Evolutionary conservation across 345 rosid genomes (phyloP).

Genomic region (Syzygium jambos): DNA sequence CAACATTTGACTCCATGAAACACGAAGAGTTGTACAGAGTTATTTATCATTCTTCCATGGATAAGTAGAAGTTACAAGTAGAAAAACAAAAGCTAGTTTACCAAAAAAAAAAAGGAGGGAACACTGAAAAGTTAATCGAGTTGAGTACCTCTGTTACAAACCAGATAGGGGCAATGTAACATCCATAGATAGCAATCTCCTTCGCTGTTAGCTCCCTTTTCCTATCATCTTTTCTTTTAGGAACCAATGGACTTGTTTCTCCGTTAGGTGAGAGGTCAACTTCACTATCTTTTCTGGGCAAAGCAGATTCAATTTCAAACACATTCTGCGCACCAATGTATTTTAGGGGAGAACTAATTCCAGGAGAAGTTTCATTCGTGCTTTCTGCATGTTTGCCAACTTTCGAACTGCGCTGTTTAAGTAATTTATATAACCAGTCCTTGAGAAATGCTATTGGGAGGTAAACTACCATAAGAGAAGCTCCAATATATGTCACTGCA

Average conservation of each 20-base stretch:
- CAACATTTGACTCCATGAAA: background rate
- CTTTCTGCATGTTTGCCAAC: slow-evolving; percentile 32
- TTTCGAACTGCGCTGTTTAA: slow-evolving; percentile 39
- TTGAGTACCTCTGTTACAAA: slow-evolving; percentile 82
- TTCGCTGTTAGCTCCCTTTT: slow-evolving; percentile 46
- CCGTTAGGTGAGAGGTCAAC: slow-evolving; percentile 39
- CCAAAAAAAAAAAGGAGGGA: background rate
- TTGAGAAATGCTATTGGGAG: slow-evolving; percentile 85
- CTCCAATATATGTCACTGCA: slow-evolving; percentile 98
- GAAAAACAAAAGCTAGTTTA: background rate
- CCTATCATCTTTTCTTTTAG: slow-evolving; percentile 50
- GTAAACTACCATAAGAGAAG: slow-evolving; percentile 95
- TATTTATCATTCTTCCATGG: background rate
- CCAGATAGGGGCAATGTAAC: slow-evolving; percentile 98
- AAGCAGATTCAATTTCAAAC: slow-evolving; percentile 65
- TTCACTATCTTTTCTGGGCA: slow-evolving; percentile 72
- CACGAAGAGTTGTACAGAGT: background rate
- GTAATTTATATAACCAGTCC: slow-evolving; percentile 66
- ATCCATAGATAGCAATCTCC: slow-evolving; percentile 71
- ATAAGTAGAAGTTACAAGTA: background rate
- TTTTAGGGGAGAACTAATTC: slow-evolving; percentile 42
- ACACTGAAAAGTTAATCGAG: background rate
- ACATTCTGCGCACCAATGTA: slow-evolving; percentile 26
- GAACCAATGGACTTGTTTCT: slow-evolving; percentile 60
- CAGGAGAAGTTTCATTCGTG: slow-evolving; percentile 39